Evolutionary conservation across 1,139 yeast genomes (phyloP), one percentile per base, ranked within the genome.

Genomic region (Hyphopichia pseudoburtonii): DNA sequence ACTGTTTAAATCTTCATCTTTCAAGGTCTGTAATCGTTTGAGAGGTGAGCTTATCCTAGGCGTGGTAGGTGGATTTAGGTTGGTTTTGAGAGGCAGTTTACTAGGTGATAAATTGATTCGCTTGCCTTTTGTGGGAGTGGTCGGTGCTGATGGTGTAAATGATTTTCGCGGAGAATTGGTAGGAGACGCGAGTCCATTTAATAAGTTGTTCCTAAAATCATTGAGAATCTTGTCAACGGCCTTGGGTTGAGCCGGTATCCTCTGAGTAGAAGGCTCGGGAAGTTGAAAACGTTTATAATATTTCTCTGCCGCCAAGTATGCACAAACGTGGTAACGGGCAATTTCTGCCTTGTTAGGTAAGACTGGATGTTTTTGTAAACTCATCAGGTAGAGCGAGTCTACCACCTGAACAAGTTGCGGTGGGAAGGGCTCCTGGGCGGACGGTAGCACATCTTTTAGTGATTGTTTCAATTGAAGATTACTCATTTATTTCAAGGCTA

Each of bases 291-390:
- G 57, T n/a, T 63, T 60, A 17, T 62, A 62, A 34, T 76, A 70
- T 45, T 68, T 68, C 41, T 79, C 82, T 10, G 74, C 72, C 0
- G 86, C 81, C 22, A 82, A 56, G 43, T 65, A 77, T 2, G 87
- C 85, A 55, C 87, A 80, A 12, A 84, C 55, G 51, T 83, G 89
- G 42, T 73, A 73, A 32, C 90, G 62, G 1, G 86, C 87, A 2
- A 75, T 64, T 45, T 83, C 89, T 35, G 78, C 74, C 27, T 67
- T 66, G 23, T 72, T 70, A 5, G 70, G 64, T 30, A 78, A 66
- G 5, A 73, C 57, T 22, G 73, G 66, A 38, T 72, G 66, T 44
- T 74, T 71, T 38, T 66, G 73, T 14, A 79, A 61, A 25, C 84
- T 76, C 3, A 77, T 55, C 40, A 70, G 73, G 49, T 82, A 73